Conservation (phyloP, 805 yeast genomes). For the Yamadazyma scolyti region DNA sequence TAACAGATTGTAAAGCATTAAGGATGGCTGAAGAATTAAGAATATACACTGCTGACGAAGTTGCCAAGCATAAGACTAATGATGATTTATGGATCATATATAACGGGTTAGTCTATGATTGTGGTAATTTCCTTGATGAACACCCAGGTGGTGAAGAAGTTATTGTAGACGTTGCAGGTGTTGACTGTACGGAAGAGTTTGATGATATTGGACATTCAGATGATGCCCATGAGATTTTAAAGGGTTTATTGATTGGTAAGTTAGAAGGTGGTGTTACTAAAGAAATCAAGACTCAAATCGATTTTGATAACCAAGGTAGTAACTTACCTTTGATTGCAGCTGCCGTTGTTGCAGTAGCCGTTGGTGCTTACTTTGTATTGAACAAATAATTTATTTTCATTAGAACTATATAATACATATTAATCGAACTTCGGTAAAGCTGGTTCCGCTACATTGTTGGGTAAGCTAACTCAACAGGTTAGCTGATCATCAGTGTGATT, state of each 20-base stretch:
- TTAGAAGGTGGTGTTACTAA: conserved; percentile 59
- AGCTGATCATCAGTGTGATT: no score
- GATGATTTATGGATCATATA: conserved; percentile 44
- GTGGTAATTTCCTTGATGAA: conserved; percentile 40
- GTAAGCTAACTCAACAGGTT: no score
- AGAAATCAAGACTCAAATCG: conserved; percentile 20
- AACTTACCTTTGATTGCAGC: conserved; percentile 29
- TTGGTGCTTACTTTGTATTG: conserved; percentile 39
- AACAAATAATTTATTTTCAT: no score
- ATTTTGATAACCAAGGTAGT: conserved; percentile 15
- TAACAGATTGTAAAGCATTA: no score
- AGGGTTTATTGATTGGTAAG: conserved; percentile 68
- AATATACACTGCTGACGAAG: conserved; percentile 53
- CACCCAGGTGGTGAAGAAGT: conserved; percentile 51
- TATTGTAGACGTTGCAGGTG: conserved; percentile 39
- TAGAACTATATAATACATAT: no score
- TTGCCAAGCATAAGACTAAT: conserved; percentile 34
- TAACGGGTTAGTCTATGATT: conserved; percentile 43
- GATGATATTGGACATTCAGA: conserved; percentile 95
- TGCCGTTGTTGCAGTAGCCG: conserved; percentile 32
- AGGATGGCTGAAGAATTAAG: conserved; percentile 20
- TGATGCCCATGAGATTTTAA: conserved; percentile 80
- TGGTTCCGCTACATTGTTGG: no score
- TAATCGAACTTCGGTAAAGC: no score
- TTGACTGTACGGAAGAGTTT: conserved; percentile 44